Base-by-base conservation (phyloP, 2,329 filamentous ascomycete genomes). In the Tolypocladium amazonense region DNA sequence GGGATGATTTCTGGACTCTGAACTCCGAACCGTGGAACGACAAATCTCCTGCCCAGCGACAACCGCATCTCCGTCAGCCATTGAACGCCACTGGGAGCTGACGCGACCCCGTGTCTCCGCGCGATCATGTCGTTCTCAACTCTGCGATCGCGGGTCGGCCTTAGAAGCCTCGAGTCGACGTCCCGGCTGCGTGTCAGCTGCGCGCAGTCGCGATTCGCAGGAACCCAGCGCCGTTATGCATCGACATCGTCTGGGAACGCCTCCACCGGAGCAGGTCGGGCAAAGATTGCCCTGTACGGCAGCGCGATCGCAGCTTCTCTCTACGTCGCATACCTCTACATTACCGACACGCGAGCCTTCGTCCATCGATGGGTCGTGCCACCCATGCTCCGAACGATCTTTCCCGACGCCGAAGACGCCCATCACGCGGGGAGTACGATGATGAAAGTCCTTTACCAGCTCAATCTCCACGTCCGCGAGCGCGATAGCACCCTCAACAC, bases 401-500 rank as follows among this genome's bases (percentile, higher is more conserved):
- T 84, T 72, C 81, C 87, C 5, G 89, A 94, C 67, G 88, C 88
- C 60, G 94, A 99, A 73, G 91, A 96, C 45, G 94, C 93, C n/a
- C 94, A 99, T 72, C 88, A 95, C 69, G 79, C 81, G 27, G 89
- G 90, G 57, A 91, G 90, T 3, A 76, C 80, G 43, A 79, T 85
- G 8, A 77, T 99, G 68, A 89, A 89, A 74, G 75, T 77, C 1
- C 80, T 96, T 23, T 88, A 94, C 74, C 78, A 80, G 54, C 81
- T 93, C 58, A 87, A 88, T 39, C 74, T 97, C 38, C 83, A 97
- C 71, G 89, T 91, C 4, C 84, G 93, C 60, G 94, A 99, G 72
- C 86, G 94, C 58, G 82, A 84, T 43, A 65, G 66, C 27, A 62
- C 68, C 2, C 63, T 72, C n/a, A 65, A 73, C 33, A 64, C 69